Evolutionary conservation across 768 basidiomycete genomes (phyloP), one percentile per base, ranked within the genome.

Genomic region (Suillus bovinus): DNA sequence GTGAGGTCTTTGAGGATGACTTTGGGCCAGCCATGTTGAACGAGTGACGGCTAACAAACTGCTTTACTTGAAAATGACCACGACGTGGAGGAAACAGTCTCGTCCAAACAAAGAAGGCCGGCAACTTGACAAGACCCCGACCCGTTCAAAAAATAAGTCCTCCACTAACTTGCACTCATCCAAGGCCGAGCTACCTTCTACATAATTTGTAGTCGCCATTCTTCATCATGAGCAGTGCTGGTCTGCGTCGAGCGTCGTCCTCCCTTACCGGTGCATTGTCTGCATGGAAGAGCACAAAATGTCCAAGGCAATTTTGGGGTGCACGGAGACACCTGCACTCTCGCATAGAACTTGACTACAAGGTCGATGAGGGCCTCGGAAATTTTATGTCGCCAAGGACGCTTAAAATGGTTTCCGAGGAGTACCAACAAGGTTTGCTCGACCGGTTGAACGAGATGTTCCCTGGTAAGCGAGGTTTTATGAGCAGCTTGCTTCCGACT

Each of bases 401-500:
- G 1, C 81, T 95, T 62, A 84, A 83, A 64, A 82, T 84, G 62
- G 79, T 94, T 55, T 89, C 89, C 4, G 80, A 86, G 55, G 94
- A 96, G 69, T 97, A 91, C 76, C 94, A 96, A 72, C 82, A 91
- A 63, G 94, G 94, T 10, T 80, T 96, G 36, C 76, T 96, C 61
- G 81, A 88, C 60, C 82, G 91, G 56, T 74, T 97, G 54, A 93
- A 91, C 67, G 85, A 89, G 11, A 84, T 89, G 71, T 81, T 92
- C 38, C 79, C 81, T 73, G 86, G 94, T 94, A 69, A 63, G 83
- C 72, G 44, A 14, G 46, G 33, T 33, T n/a, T 33, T 11, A 0
- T 60, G 9, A n/a, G 1, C 22, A 13, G 29, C 34, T 36, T 11
- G 6, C 14, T 39, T 41, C 14, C 14, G 60, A 56, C 61, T 36